Percentiles rank a stretch among this genome's conserved stretches.
Evolutionary conservation across 2,329 filamentous ascomycete genomes (phyloP).

Genomic region (Cercospora citrullina): DNA sequence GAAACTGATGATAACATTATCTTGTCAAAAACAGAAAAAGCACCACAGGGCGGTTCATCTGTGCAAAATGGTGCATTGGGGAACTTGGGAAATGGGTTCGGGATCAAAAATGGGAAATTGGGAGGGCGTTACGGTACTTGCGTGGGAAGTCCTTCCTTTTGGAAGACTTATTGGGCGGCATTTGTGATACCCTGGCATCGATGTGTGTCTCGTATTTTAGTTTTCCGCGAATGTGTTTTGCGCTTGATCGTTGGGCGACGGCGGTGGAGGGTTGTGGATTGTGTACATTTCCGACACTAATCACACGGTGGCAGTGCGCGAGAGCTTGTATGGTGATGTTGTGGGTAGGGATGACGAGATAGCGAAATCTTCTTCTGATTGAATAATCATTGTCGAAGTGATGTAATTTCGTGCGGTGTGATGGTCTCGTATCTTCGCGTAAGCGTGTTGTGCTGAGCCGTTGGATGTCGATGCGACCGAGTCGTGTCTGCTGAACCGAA

Average conservation of each 20-base stretch:
- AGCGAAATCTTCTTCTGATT: neutral
- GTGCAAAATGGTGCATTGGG: conserved; percentile 1
- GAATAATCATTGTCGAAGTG: neutral
- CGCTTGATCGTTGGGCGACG: neutral
- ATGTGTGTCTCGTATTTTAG: conserved; percentile 10
- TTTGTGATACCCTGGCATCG: conserved; percentile 32
- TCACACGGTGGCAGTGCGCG: neutral
- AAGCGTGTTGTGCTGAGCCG: neutral
- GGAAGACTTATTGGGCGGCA: conserved; percentile 25
- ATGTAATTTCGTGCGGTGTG: neutral
- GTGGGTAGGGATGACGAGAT: neutral
- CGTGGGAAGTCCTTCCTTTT: neutral
- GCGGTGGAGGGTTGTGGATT: neutral
- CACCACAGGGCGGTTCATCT: conserved; percentile 12
- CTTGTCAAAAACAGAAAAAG: conserved; percentile 16
- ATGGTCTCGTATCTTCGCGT: neutral
- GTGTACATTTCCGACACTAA: neutral
- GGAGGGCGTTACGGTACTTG: conserved; percentile 1
- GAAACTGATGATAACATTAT: conserved; percentile 2
- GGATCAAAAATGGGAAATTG: neutral
- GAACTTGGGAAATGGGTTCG: neutral
- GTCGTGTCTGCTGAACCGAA: neutral
- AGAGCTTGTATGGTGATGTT: neutral
- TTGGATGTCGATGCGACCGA: neutral
- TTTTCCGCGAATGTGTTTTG: neutral